Evolutionary conservation across 164 flowering plant species (phyloP), one percentile per base, ranked within the genome.

Genomic region (Paratinospora sagittata): DNA sequence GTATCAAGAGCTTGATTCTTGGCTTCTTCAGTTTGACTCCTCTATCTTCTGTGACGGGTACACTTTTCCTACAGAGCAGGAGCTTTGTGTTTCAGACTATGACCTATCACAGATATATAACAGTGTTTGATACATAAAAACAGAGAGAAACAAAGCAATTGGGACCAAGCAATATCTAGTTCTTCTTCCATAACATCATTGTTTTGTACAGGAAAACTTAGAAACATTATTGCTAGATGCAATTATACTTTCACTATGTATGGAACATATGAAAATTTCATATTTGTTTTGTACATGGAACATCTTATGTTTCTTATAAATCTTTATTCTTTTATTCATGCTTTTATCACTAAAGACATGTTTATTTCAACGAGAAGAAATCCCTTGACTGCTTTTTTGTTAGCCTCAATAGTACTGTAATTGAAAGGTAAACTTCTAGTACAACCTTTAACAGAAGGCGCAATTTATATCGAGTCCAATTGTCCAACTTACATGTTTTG

Each of bases 61-160:
- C 69, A 24, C 7, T 36, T 68, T 68, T 55, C 81, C 65, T 71
- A 39, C 26, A 43, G 74, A 72, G 26, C 72, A 70, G 49, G 76
- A 78, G 70, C 60, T 78, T 49, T 76, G 81, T 65, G n/a, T 77
- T 58, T 82, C 79, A 23, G 79, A 82, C 24, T 80, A 73, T 34
- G 77, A 82, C 39, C 55, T 82, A 27, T 68, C 79, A 8, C 75
- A 79, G 21, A 37, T 75, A 14, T 67, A 19, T 39, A 65, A 57
- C 69, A 67, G 55, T 5, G 63, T 78, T n/a, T 68, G 62, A 68
- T 68, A 17, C 27, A 30, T 27, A 12, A 39, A 12, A 57, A 27
- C 37, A 49, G 63, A 49, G 39, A n/a, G 5, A 43, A 16, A 21
- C 3, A 23, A 14, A 26, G 37, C 36, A 3, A 37, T 27, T 16